Evolutionary conservation across 2,329 filamentous ascomycete species (phyloP), one percentile per base, ranked within the genome.

Genomic region (Metarhizium album): DNA sequence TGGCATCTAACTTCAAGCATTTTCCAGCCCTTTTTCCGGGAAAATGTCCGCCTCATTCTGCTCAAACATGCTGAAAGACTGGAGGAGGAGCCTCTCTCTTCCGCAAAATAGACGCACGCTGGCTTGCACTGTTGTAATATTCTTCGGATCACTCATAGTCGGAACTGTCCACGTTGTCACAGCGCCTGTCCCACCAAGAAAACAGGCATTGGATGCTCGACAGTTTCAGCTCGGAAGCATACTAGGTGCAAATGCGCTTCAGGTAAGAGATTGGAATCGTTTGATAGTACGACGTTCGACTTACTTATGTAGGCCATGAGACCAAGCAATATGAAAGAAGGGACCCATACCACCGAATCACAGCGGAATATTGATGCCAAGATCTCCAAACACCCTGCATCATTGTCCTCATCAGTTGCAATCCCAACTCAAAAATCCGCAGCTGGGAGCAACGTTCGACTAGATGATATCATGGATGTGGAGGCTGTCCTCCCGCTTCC

Each of bases 151-250:
- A 14, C 9, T 54, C 40, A 49, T 45, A 18, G 13, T 55, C 16
- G 38, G 49, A 9, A 42, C 53, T 3, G 35, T 53, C 29, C 51
- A 54, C 16, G 38, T 48, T 16, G 31, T 43, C 11, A 18, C 24
- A 3, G 3, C 50, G 8, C 33, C 35, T 33, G 43, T 33, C 13
- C 20, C 6, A 2, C 45, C 16, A 45, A 54, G 24, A 46, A 47
- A 23, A 43, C 48, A 2, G 9, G 31, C 14, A 45, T 52, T 33
- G 47, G 29, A 31, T 57, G 47, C 45, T 27, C 55, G 59, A 4
- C 60, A 62, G 42, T 62, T 62, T 27, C 60, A 61, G 50, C 55
- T 61, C 5, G 58, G 55, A 6, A 58, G 57, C 13, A 46, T 57
- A 23, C 23, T 60, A 1, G 54, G 48, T 9, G 53, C 47, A 11